phyloP scores from a whole-genome alignment of 2,329 filamentous ascomycete genomes.

The Colletotrichum lini region DNA sequence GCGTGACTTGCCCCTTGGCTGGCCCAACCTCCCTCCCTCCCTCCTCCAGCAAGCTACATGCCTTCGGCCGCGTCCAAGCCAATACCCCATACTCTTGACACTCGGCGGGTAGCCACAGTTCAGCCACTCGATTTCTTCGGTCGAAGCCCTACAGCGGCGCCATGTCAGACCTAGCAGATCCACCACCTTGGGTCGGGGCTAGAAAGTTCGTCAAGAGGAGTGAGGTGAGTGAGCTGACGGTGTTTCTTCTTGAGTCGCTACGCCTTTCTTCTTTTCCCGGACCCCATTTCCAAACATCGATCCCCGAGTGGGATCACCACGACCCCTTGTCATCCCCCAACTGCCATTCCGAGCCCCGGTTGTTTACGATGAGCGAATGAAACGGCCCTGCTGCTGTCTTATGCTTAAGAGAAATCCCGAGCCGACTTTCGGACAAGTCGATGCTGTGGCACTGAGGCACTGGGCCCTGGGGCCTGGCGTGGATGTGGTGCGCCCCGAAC shows the following conservation, averaged over 20 bases:
- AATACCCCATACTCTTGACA: constrained; percentile 24
- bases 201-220: not conserved
- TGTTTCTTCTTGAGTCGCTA: not conserved
- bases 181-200: not conserved
- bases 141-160: constrained; percentile 33
- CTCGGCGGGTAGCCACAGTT: constrained; percentile 31
- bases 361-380: constrained; percentile 18
- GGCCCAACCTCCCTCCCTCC: constrained; percentile 14
- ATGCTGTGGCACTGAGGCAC: constrained; percentile 22
- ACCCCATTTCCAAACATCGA: not conserved
- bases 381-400: constrained; percentile 28
- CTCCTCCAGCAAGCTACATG: constrained; percentile 2
- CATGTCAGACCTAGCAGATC: constrained; percentile 30
- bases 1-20: constrained; percentile 40
- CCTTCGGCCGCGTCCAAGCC: constrained; percentile 8
- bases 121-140: constrained; percentile 24
- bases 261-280: not conserved
- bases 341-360: constrained; percentile 41
- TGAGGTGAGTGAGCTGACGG: not conserved
- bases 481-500: constrained; percentile 15
- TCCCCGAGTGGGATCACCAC: constrained; percentile 7
- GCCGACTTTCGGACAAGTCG: constrained; percentile 9
- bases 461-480: not conserved
- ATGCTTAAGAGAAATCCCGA: constrained; percentile 39
- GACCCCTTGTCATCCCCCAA: constrained; percentile 30